These are phyloP conservation scores for Batkoa obscura DNA, from an alignment of 371 early-diverging fungal species.

Conservation along the genomic window DNA sequence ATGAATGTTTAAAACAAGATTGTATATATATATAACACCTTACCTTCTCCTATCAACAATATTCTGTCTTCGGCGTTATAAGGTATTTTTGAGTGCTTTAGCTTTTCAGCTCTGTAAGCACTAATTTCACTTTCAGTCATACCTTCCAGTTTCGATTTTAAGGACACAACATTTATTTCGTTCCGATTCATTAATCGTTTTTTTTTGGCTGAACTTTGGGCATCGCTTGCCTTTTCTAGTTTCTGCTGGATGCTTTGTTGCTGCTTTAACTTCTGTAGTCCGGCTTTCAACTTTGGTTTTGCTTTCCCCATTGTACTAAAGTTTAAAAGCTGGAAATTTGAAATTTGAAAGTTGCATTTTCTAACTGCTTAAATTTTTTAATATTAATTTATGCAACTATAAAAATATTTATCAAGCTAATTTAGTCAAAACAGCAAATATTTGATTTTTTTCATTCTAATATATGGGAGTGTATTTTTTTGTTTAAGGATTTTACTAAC, in stretches of 20 bases:
- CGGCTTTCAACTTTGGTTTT: not conserved
- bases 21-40: not conserved
- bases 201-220: not conserved
- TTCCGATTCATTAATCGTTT: not conserved
- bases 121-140: not conserved
- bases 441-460: no score
- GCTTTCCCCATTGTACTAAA: not conserved
- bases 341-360: no score
- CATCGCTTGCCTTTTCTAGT: not conserved
- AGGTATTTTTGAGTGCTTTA: constrained; percentile 2
- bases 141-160: not conserved
- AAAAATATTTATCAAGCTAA: no score
- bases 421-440: no score
- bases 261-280: not conserved
- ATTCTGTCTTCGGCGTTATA: constrained; percentile 1
- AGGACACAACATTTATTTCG: not conserved
- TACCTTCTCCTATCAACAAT: constrained; percentile 5
- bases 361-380: no score
- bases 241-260: not conserved
- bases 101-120: not conserved
- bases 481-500: no score
- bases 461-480: no score
- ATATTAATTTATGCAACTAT: no score
- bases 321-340: no score
- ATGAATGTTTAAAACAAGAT: not conserved